A percentile compares a stretch with the other conserved stretches of the same genome.
Conservation (phyloP, 805 yeast species). For the Tetrapisispora taiwanensis region DNA sequence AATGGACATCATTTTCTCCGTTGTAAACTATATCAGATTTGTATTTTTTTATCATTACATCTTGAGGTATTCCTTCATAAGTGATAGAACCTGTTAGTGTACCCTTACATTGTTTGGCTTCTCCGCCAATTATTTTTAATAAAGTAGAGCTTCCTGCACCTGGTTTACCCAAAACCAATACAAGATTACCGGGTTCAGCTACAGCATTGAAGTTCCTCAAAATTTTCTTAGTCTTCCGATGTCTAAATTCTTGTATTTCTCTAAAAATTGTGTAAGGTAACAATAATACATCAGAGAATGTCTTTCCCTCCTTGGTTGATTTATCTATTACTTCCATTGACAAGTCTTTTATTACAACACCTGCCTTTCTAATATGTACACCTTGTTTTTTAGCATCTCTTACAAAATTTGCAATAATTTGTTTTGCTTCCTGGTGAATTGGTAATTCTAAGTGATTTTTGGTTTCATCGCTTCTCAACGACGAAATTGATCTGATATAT, state of each 20-base stretch:
- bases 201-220: constrained; percentile 32
- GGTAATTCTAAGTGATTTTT: neutral
- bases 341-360: constrained; percentile 31
- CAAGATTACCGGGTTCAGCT: constrained; percentile 53
- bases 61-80: constrained; percentile 40
- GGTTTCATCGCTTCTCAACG: neutral
- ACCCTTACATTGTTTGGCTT: constrained; percentile 30
- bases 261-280: constrained; percentile 14
- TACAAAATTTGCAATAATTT: constrained; percentile 26
- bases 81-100: constrained; percentile 39
- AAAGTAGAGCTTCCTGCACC: constrained; percentile 69
- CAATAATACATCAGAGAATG: constrained; percentile 26
- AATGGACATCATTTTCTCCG: constrained; percentile 55
- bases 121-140: constrained; percentile 49
- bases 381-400: constrained; percentile 34
- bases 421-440: constrained; percentile 7
- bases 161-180: constrained; percentile 55
- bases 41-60: constrained; percentile 28
- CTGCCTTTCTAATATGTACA: constrained; percentile 31
- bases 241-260: constrained; percentile 14
- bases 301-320: constrained; percentile 25
- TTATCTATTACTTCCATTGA: constrained; percentile 30
- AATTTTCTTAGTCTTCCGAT: constrained; percentile 26
- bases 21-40: constrained; percentile 55
- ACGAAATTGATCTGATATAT: neutral